Percentiles rank a stretch among this genome's conserved stretches.
These are phyloP conservation scores for Apodospora peruviana DNA, from an alignment of 495 filamentous ascomycete species.

Conservation along the genomic window DNA sequence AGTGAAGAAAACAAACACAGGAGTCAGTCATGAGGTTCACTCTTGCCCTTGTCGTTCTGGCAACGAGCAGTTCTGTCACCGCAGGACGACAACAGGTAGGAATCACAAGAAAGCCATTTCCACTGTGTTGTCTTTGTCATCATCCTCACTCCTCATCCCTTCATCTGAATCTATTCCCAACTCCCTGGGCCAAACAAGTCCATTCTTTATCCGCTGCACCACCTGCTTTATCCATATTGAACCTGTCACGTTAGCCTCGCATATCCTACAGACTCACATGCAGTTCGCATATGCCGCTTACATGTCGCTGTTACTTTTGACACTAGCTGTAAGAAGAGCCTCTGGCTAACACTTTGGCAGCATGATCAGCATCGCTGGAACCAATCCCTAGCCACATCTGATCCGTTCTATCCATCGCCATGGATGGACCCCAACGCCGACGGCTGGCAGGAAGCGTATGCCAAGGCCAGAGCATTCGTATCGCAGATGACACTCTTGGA, in stretches of 20 bases:
- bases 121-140: not conserved
- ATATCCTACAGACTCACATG: slow-evolving; percentile 16
- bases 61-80: slow-evolving; percentile 11
- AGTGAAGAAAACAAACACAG: not conserved
- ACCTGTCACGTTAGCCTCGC: slow-evolving; percentile 4
- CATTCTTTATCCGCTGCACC: slow-evolving; percentile 7
- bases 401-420: slow-evolving; percentile 77
- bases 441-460: slow-evolving; percentile 75
- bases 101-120: not conserved
- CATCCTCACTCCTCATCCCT: not conserved
- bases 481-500: slow-evolving; percentile 77
- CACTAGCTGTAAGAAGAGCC: slow-evolving; percentile 2
- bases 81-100: slow-evolving; percentile 2
- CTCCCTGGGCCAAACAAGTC: not conserved
- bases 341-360: slow-evolving; percentile 18
- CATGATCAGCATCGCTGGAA: no score
- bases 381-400: no score
- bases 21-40: slow-evolving; percentile 14
- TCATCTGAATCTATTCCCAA: not conserved
- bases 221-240: slow-evolving; percentile 11
- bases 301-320: slow-evolving; percentile 16
- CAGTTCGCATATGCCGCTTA: slow-evolving; percentile 13
- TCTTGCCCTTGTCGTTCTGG: slow-evolving; percentile 14
- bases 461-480: slow-evolving; percentile 71
- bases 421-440: slow-evolving; percentile 66